Percentiles rank a stretch among this genome's conserved stretches.
phyloP scores from a whole-genome alignment of 257 asterid genomes.

The Salvia hispanica region DNA sequence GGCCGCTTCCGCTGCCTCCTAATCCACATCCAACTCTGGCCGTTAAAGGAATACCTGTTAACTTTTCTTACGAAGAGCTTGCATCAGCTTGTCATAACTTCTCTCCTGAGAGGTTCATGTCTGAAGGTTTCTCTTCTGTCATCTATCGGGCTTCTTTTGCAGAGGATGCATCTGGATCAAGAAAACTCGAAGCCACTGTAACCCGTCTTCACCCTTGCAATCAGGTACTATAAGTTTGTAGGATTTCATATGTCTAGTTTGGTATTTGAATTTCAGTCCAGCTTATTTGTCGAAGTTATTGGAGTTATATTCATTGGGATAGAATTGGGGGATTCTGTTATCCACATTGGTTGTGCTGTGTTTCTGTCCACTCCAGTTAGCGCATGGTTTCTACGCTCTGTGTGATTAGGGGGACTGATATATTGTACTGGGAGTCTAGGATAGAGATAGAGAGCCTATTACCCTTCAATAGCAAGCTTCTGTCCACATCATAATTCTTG shows the following conservation, averaged over 20 bases:
- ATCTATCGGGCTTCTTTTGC: constrained; percentile 80
- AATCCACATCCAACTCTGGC: constrained; percentile 51
- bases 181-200: constrained; percentile 79
- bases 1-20: constrained; percentile 89
- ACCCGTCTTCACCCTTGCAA: constrained; percentile 76
- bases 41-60: constrained; percentile 51
- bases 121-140: constrained; percentile 89
- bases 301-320: not conserved
- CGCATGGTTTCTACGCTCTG: too few relatives aligned
- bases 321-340: not conserved
- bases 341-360: constrained; percentile 1
- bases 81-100: constrained; percentile 91
- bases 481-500: not conserved
- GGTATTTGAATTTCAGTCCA: not conserved
- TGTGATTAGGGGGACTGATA: not conserved
- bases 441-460: not conserved
- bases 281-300: not conserved
- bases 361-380: not conserved
- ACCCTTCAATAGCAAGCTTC: not conserved
- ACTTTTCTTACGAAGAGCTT: constrained; percentile 71
- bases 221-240: constrained; percentile 56
- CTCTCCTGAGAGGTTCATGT: constrained; percentile 83
- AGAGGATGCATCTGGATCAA: constrained; percentile 57
- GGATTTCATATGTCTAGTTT: constrained; percentile 13
- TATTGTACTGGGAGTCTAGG: not conserved